Evolutionary conservation across 2,329 filamentous ascomycete species (phyloP), one percentile per base, ranked within the genome.

Genomic region (Claviceps maximensis): DNA sequence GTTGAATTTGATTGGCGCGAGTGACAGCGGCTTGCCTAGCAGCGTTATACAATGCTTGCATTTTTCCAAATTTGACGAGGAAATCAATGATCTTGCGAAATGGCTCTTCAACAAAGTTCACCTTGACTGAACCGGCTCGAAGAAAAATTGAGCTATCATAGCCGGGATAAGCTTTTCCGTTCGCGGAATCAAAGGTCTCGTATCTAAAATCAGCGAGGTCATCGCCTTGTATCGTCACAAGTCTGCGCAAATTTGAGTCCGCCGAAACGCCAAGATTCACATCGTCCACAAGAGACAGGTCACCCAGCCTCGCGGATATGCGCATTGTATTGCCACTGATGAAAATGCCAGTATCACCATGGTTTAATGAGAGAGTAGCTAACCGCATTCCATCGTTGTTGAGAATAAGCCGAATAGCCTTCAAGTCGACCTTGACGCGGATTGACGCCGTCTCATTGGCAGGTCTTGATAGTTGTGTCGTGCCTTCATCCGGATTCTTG

Each of bases 41-140:
- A 44, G 93, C 91, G 64, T 99, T 98, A 74, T 95, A 98, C 51
- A 98, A 86, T 23, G 93, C 91, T 69, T 98, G 93, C 93, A 99
- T 99, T 70, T 95, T 95, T 56, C 94, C 93, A 66, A 99, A 99
- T 63, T 98, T 98, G 66, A 99, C 89, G 45, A 95, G 75, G 68
- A 98, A 99, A 59, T 94, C 88, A 68, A 98, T 88, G 58, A 99
- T 97, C 70, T 97, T 97, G 51, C 93, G 83, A 74, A 97, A 96
- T 0, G 93, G 93, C 67, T 98, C 94, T 56, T 96, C 91, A 4
- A 97, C 72, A 66, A 99, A 98, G 66, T 96, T 97, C 65, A 98
- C 77, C 70, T 95, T 97, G 67, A 98, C 85, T 0, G 93, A 98
- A 1, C 93, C 93, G 19, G 93, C 91, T 38, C 91, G 83, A 12